Base-by-base conservation (phyloP, 139 green algal genomes). In the Coelastrella sp. region DNA sequence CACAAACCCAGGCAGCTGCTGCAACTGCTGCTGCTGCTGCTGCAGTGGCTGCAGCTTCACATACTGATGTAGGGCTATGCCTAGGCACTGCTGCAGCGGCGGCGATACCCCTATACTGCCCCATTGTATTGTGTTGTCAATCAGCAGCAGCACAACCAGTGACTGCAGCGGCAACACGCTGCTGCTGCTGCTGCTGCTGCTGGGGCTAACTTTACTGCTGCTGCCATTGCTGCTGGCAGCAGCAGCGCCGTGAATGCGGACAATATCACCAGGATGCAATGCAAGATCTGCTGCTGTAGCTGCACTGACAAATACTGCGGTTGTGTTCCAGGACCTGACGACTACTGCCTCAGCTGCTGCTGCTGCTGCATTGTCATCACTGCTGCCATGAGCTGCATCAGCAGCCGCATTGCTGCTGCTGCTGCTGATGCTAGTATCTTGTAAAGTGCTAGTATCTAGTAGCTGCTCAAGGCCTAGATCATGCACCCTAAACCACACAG, bases 21-120 rank as follows among this genome's bases (percentile, higher is more conserved):
- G 59, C 86, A 80, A 73, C 76, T 90, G 74, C 76, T 60, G 81
- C 59, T 57, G 77, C 87, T 85, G 87, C 79, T 79, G 74, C 64
- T 57, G 71, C 83, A 74, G 54, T 64, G 60, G 89, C 60, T 89
- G 23, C 56, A 94, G 10, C 64, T 73, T 64, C 59, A 95, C 86
- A 32, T 88, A 87, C 78, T 78, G 81, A 85, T 92, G 89, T 68
- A 75, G 65, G 71, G 78, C 68, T 73, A 95, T 61, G 19, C 88
- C 86, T 79, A 95, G 76, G 61, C 74, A 75, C 54, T 85, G 80
- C 81, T 91, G 93, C 90, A 95, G 80, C 54, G 94, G 92, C 17
- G 93, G 91, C 20, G 93, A 80, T 47, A 95, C 59, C 91, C 85
- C 92, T n/a, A 94, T 89, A 76, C 95, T 93, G 0, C 93, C 92